Conservation (phyloP, 164 flowering plant species). For the Cinnamomum micranthum region DNA sequence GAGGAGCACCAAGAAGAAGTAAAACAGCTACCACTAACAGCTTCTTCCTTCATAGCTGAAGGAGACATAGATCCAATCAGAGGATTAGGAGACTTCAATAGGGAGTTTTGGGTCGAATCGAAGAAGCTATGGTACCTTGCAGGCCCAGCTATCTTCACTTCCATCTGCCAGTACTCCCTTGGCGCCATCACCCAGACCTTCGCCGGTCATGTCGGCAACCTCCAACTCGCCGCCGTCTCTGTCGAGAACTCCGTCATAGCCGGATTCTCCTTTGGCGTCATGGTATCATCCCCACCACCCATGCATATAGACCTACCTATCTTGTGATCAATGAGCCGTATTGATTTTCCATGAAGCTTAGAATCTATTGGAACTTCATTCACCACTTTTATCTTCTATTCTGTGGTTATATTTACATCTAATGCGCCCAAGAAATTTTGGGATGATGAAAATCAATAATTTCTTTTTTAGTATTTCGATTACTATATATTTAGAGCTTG, state of each 20-base stretch:
- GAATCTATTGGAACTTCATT: too few relatives aligned
- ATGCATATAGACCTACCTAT: background rate
- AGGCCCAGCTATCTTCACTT: constrained; percentile 20
- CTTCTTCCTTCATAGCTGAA: background rate
- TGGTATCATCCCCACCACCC: constrained; percentile 10
- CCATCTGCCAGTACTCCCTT: constrained; percentile 21
- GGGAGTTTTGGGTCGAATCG: constrained; percentile 30
- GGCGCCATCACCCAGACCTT: constrained; percentile 20
- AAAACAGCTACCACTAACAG: background rate
- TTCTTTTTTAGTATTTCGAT: too few relatives aligned
- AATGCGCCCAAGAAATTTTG: too few relatives aligned
- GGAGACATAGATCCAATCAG: background rate
- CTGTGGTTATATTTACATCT: too few relatives aligned
- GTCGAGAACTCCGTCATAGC: constrained; percentile 21
- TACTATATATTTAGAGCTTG: too few relatives aligned
- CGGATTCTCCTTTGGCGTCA: constrained; percentile 20
- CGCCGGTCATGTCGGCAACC: constrained; percentile 17
- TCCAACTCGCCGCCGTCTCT: constrained; percentile 21
- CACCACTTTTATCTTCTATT: too few relatives aligned
- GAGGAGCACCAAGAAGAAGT: background rate
- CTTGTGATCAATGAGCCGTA: too few relatives aligned
- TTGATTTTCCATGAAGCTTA: too few relatives aligned
- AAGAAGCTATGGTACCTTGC: constrained; percentile 21
- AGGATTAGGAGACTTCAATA: background rate
- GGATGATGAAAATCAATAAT: too few relatives aligned